Percentiles rank a stretch among this genome's conserved stretches.
Evolutionary conservation across 805 yeast species (phyloP).

Genomic region (Kuraishia hungarica): DNA sequence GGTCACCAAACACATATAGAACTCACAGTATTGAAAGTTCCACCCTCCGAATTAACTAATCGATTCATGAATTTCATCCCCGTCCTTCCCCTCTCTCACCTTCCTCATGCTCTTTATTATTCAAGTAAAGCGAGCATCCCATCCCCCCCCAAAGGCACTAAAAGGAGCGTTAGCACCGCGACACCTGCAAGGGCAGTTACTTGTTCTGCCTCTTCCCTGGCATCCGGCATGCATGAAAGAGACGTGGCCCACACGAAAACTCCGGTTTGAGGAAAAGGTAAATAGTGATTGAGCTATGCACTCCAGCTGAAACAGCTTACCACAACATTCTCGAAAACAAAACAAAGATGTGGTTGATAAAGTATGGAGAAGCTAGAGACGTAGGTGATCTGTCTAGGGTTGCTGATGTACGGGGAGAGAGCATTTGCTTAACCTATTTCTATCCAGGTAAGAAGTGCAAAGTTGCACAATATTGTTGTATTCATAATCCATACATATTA

Average conservation of each 20-base stretch:
- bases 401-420: neutral
- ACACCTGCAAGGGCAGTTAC: neutral
- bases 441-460: neutral
- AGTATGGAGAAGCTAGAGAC: neutral
- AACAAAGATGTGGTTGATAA: neutral
- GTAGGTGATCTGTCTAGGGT: neutral
- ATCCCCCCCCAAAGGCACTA: neutral
- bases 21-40: no score
- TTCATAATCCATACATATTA: no score
- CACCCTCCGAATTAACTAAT: no score
- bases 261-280: neutral
- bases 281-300: neutral
- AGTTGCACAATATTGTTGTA: neutral
- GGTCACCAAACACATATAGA: no score
- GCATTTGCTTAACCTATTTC: neutral
- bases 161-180: neutral
- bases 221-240: neutral
- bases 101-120: neutral
- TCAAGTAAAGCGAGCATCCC: neutral
- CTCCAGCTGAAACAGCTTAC: neutral
- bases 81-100: neutral
- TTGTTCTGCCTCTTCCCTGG: neutral
- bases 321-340: neutral
- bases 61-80: neutral
- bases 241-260: neutral